phyloP scores from a whole-genome alignment of 371 early-diverging fungal species.

The Paraphysoderma sedebokerense region DNA sequence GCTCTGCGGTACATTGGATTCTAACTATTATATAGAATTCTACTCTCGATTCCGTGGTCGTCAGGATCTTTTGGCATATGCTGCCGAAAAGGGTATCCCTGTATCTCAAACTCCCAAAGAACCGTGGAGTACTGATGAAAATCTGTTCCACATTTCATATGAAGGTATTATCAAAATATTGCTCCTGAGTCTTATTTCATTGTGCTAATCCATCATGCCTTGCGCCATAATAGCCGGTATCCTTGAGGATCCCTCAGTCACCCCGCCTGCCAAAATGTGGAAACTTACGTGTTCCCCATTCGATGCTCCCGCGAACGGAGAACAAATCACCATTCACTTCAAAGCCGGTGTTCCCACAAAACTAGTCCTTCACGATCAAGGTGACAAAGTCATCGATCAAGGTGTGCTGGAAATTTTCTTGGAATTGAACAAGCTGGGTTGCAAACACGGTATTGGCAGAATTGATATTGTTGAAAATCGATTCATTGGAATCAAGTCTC shows the following conservation, averaged over 20 bases:
- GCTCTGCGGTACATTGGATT: not conserved
- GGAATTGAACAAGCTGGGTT: conserved; percentile 84
- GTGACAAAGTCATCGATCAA: conserved; percentile 22
- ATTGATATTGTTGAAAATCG: conserved; percentile 96
- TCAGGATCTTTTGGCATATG: conserved; percentile 76
- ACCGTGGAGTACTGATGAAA: conserved; percentile 98
- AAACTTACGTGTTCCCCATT: conserved; percentile 88
- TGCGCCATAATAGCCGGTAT: no score
- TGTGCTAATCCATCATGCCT: not conserved
- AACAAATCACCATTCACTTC: conserved; percentile 78
- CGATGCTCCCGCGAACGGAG: conserved; percentile 87
- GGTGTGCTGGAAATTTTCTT: conserved; percentile 65
- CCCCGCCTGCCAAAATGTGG: conserved; percentile 96
- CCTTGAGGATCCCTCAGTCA: conserved; percentile 63
- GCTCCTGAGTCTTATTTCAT: not conserved
- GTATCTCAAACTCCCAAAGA: conserved; percentile 88
- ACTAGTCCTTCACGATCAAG: conserved; percentile 47
- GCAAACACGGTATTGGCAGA: conserved; percentile 92
- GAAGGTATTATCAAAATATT: conserved; percentile 81
- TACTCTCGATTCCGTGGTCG: conserved; percentile 89
- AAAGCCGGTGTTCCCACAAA: conserved; percentile 73
- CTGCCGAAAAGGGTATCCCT: conserved; percentile 76
- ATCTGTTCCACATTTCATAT: conserved; percentile 93
- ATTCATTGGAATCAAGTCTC: conserved; percentile 94
- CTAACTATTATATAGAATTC: conserved; percentile 36